Base-by-base conservation (phyloP, 2,329 filamentous ascomycete species). In the Bisporella sp. region DNA sequence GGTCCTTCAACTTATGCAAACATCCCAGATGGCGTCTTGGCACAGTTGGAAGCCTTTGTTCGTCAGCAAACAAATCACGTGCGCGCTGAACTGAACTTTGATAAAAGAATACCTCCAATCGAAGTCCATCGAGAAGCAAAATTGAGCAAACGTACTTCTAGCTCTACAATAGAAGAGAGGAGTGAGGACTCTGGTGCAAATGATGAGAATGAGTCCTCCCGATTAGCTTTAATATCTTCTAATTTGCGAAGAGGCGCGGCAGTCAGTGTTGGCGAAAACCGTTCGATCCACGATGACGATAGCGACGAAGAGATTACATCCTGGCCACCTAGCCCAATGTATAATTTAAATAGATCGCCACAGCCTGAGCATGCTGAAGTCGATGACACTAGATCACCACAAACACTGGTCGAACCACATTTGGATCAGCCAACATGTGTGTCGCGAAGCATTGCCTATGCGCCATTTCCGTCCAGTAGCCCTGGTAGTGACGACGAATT, bases 11-110 rank as follows among this genome's bases (percentile, higher is more conserved):
- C 37, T 37, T 54, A 56, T 45, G 58, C 55, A 13, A 53, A 66
- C 46, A 57, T 70, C n/a, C 69, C 70, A 12, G 49, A 60, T 7
- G 54, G 63, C 9, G 62, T 71, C 28, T 41, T 54, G 11, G 31
- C 58, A 30, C 48, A 57, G 21, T 45, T 61, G 33, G 50, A 42
- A 12, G 32, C 7, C 4, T 61, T 58, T 43, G 32, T 55, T 6
- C 35, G 46, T 33, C 35, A 29, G 30, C 21, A 21, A 21, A 21
- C 21, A 21, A 21, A 21, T 21, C 21, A 21, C 21, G 21, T 21
- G 21, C 21, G 21, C 21, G 21, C 21, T 21, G 21, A 21, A 21
- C 21, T 21, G 21, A 21, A 21, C 21, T 21, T 21, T 21, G 21
- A 21, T 3, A 21, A 21, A 21, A 21, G 21, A 21, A 21, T 21